Percentiles rank a stretch among this genome's conserved stretches.
These are phyloP conservation scores for Aspergillus proliferans DNA, from an alignment of 2,329 filamentous ascomycete genomes.

Conservation along the genomic window DNA sequence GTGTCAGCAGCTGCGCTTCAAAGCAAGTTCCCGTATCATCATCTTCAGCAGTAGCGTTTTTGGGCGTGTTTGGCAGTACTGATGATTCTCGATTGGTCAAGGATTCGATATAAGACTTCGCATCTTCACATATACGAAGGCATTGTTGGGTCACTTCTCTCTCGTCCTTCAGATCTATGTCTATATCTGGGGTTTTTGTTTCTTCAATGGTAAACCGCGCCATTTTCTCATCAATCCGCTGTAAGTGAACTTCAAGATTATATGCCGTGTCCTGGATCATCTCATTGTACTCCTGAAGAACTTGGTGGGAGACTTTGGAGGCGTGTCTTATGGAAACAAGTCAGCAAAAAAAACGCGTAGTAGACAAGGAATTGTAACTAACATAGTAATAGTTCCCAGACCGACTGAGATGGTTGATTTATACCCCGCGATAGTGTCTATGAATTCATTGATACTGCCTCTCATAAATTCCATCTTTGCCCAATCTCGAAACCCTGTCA, in stretches of 20 bases:
- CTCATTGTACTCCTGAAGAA: constrained; percentile 33
- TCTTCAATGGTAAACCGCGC: constrained; percentile 12
- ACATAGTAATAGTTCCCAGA: constrained; percentile 35
- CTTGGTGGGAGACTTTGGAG: constrained; percentile 22
- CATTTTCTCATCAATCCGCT: constrained; percentile 34
- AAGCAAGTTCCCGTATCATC: constrained; percentile 15
- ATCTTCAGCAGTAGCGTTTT: constrained; percentile 7
- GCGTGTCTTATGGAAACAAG: constrained; percentile 19
- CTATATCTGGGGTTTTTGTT: constrained; percentile 10
- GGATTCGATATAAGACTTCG: constrained; percentile 30
- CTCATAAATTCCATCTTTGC: constrained; percentile 38
- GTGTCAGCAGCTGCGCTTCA: constrained; percentile 28
- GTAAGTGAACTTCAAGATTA: constrained; percentile 28
- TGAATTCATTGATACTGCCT: constrained; percentile 37
- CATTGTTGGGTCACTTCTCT: constrained; percentile 34
- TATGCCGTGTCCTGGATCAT: constrained; percentile 34
- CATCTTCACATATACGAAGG: constrained; percentile 35
- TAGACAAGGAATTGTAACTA: constrained; percentile 11
- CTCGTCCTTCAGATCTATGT: constrained; percentile 31
- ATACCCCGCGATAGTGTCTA: constrained; percentile 33
- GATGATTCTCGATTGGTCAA: constrained; percentile 22
- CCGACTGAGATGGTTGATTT: constrained; percentile 36
- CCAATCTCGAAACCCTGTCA: constrained; percentile 34
- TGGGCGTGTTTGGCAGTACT: constrained; percentile 8
- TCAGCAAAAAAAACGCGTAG: constrained; percentile 12